Evolutionary conservation across 2,329 filamentous ascomycete genomes (phyloP), one percentile per base, ranked within the genome.

Genomic region (Aspergillus fijiensis): DNA sequence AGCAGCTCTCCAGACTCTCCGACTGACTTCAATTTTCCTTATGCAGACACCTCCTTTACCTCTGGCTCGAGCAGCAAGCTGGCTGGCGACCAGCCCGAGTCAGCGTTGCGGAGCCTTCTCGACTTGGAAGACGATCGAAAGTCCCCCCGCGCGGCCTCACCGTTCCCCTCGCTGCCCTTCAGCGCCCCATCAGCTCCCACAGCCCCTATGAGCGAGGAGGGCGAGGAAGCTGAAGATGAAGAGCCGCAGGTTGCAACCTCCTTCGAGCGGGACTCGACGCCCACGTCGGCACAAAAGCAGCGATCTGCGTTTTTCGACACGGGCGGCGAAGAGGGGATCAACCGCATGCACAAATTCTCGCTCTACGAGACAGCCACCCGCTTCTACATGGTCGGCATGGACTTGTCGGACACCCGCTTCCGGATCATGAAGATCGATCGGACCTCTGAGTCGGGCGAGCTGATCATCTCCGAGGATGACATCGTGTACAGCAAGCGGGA

Each of bases 351-450:
- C 80, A 96, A 95, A 71, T 98, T 96, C 76, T 95, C 91, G n/a
- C 80, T 99, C 23, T 98, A 99, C 76, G 95, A 99, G 79, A 99
- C 95, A 3, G 90, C 91, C 12, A 92, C 89, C 58, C 86, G 92
- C 55, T 99, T 95, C 76, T 99, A 97, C 75, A 89, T 99, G 65
- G 92, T 98, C 19, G 95, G 95, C 14, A 90, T 91, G 55, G 95
- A 99, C 73, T 87, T 96, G 58, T 88, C 92, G 67, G 95, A 98
- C 75, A 89, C 86, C 69, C 87, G 90, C 27, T 98, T 95, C 76
- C 88, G 93, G 55, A 92, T 99, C 59, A 80, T 99, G 72, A 97
- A 98, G 76, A 96, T 99, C 68, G 94, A 98, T 73, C 87, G 95
- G 50, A 96, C 91, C 5, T 88, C 89, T 29, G 90, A 93, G 66